A percentile compares a stretch with the other conserved stretches of the same genome.
Conservation (phyloP, 2,329 filamentous ascomycete species). For the Claviceps maximensis region DNA sequence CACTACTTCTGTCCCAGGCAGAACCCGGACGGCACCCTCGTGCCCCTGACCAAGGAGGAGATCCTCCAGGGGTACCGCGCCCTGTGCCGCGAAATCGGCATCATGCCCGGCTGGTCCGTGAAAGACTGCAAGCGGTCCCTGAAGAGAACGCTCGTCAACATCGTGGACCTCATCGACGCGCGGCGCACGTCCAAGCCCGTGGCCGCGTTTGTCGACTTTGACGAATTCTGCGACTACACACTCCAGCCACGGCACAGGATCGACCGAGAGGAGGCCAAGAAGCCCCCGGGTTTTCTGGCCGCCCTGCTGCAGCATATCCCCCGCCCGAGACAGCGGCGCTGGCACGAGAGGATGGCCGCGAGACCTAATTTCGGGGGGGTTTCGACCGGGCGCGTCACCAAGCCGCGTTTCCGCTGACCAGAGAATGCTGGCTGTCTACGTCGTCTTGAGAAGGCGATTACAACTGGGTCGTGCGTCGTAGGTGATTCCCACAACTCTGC, state of each 20-base stretch:
- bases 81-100: conserved; percentile 16
- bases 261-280: conserved; percentile 11
- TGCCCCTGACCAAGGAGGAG: neutral
- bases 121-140: conserved; percentile 12
- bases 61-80: conserved; percentile 14
- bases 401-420: too few relatives aligned
- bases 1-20: conserved; percentile 14
- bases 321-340: too few relatives aligned
- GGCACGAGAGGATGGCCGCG: too few relatives aligned
- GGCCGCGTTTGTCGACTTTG: conserved; percentile 16
- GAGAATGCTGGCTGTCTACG: neutral
- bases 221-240: conserved; percentile 14
- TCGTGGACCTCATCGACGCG: conserved; percentile 19
- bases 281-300: neutral
- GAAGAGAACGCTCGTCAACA: conserved; percentile 18
- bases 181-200: conserved; percentile 13
- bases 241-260: conserved; percentile 11
- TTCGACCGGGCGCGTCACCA: too few relatives aligned
- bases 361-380: too few relatives aligned
- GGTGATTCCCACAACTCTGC: too few relatives aligned
- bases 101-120: conserved; percentile 9
- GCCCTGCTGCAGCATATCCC: too few relatives aligned
- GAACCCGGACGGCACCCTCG: conserved; percentile 3
- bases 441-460: neutral
- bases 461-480: too few relatives aligned